A percentile compares a stretch with the other conserved stretches of the same genome.
Evolutionary conservation across 345 rosid species (phyloP).

Genomic region (Populus davidiana): DNA sequence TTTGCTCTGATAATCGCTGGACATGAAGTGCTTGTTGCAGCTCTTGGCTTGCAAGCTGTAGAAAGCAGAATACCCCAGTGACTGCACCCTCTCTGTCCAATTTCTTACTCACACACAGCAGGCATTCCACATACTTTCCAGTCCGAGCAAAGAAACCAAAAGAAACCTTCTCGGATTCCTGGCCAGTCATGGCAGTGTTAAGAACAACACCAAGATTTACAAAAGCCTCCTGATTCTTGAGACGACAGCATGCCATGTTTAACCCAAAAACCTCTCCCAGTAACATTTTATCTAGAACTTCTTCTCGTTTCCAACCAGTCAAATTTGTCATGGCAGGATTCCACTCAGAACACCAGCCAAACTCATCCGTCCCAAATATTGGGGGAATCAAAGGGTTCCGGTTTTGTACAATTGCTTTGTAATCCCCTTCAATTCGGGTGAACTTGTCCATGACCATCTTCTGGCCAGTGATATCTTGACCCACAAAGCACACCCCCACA

Average conservation of each 20-base stretch:
- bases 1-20: conserved; percentile 78
- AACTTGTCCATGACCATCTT: conserved; percentile 93
- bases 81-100: conserved; percentile 66
- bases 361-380: conserved; percentile 80
- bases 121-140: conserved; percentile 76
- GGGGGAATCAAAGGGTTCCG: conserved; percentile 95
- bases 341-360: conserved; percentile 99
- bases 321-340: conserved; percentile 81
- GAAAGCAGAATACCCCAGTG: conserved; percentile 86
- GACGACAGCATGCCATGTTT: conserved; percentile 63
- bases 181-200: conserved; percentile 67
- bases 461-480: conserved; percentile 93
- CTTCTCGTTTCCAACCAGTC: conserved; percentile 80
- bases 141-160: conserved; percentile 71
- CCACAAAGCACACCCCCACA: conserved; percentile 92
- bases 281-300: conserved; percentile 80
- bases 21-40: conserved; percentile 88
- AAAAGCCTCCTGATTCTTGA: conserved; percentile 81
- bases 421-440: conserved; percentile 95
- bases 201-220: conserved; percentile 71
- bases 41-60: conserved; percentile 92
- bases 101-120: conserved; percentile 79
- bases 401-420: conserved; percentile 85
- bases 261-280: conserved; percentile 85
- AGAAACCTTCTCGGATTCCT: conserved; percentile 69